Evolutionary conservation across 192 early-diverging fungal genomes (phyloP).

Genomic region (Gigaspora rosea): DNA sequence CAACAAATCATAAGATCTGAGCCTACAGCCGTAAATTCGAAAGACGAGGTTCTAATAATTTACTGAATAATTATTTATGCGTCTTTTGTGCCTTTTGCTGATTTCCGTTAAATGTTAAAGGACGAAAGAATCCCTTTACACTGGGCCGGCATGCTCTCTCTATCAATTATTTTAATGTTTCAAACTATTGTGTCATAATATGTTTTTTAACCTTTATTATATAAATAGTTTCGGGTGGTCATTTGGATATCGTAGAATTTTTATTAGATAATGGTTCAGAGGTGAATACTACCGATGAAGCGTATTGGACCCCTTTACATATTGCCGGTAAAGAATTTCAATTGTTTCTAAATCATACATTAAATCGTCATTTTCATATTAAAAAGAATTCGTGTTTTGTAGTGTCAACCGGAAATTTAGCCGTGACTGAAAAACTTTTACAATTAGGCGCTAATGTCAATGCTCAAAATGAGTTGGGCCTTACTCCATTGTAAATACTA

Average conservation of each 20-base stretch:
- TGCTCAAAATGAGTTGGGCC: constrained; percentile 50
- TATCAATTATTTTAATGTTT: not conserved
- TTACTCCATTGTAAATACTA: constrained; percentile 51
- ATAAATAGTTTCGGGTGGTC: constrained; percentile 63
- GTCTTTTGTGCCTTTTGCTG: not conserved
- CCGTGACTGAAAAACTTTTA: constrained; percentile 41
- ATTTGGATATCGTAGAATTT: constrained; percentile 62
- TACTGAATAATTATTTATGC: constrained; percentile 35
- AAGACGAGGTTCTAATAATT: constrained; percentile 67
- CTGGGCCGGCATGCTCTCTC: constrained; percentile 47
- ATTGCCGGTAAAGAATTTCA: constrained; percentile 48
- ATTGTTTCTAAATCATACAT: not conserved
- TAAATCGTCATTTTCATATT: not conserved
- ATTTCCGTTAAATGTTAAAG: constrained; percentile 9
- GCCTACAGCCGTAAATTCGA: constrained; percentile 50
- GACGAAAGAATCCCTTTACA: constrained; percentile 53
- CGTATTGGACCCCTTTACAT: constrained; percentile 56
- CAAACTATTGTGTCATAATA: too few species aligned
- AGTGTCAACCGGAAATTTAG: constrained; percentile 52
- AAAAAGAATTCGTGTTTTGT: not conserved
- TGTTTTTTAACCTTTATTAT: too few species aligned
- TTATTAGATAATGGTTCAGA: constrained; percentile 65
- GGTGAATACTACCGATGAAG: constrained; percentile 65
- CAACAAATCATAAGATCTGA: constrained; percentile 57
- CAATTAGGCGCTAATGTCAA: constrained; percentile 44